Percentiles rank a stretch among this genome's conserved stretches.
phyloP scores from a whole-genome alignment of 1,139 yeast species.

The Arxiozyma heterogenica region DNA sequence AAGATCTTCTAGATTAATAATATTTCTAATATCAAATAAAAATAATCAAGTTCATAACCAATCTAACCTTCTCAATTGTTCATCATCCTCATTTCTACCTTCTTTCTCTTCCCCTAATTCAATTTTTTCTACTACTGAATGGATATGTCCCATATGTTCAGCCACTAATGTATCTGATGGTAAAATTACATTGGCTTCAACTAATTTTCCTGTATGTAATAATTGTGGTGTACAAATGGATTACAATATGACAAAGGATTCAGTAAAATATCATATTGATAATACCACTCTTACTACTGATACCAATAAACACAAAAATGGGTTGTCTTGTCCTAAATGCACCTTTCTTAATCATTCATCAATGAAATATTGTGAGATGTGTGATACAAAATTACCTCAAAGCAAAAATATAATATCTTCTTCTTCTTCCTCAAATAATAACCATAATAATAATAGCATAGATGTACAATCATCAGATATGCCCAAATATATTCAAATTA shows the following conservation, averaged over 20 bases:
- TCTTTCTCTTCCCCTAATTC: conserved; percentile 8
- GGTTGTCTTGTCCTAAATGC: conserved; percentile 64
- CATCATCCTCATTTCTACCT: conserved; percentile 13
- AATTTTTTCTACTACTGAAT: conserved; percentile 32
- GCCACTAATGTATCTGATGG: conserved; percentile 25
- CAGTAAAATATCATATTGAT: conserved; percentile 8
- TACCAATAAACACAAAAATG: conserved; percentile 10
- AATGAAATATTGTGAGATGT: conserved; percentile 71
- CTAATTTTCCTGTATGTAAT: conserved; percentile 46
- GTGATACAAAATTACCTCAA: conserved; percentile 52
- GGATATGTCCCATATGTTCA: conserved; percentile 80
- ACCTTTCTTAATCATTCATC: conserved; percentile 83
- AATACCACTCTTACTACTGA: background rate
- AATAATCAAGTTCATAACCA: conserved; percentile 4
- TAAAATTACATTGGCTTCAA: conserved; percentile 31
- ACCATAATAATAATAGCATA: background rate
- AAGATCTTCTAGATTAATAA: conserved; percentile 67
- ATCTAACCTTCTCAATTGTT: conserved; percentile 64
- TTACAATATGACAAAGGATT: conserved; percentile 30
- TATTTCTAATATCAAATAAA: conserved; percentile 23
- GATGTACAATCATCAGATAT: background rate
- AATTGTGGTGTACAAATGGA: conserved; percentile 67
- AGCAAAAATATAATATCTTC: conserved; percentile 10
- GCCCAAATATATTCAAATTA: conserved; percentile 40
- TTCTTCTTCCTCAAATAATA: background rate